Percentiles rank a stretch among this genome's conserved stretches.
phyloP scores from a whole-genome alignment of 345 rosid genomes.

The Brassica carinata region DNA sequence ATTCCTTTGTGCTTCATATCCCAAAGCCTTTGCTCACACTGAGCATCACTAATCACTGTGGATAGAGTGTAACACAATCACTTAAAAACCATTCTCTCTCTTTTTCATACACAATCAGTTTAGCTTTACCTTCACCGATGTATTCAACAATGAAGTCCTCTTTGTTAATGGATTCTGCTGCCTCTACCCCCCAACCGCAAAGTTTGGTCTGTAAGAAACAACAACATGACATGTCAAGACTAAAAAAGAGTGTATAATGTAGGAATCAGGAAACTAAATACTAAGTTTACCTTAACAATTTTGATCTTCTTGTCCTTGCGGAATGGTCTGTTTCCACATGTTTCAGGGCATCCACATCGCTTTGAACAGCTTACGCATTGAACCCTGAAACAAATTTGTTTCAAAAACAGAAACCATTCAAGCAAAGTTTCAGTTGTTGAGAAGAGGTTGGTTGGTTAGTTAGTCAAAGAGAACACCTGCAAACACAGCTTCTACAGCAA shows the following conservation, averaged over 20 bases:
- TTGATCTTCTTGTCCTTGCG: slow-evolving; percentile 86
- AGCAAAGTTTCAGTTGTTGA: not conserved
- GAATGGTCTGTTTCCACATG: slow-evolving; percentile 92
- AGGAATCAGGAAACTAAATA: not conserved
- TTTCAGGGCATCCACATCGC: slow-evolving; percentile 78
- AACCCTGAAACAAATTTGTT: slow-evolving; percentile 48
- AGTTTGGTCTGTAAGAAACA: slow-evolving; percentile 64
- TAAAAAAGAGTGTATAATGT: not conserved
- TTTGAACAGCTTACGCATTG: slow-evolving; percentile 93
- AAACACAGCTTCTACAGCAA: slow-evolving; percentile 80
- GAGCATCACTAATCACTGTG: slow-evolving; percentile 85
- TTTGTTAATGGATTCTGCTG: slow-evolving; percentile 71
- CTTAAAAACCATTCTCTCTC: not conserved
- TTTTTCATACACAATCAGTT: slow-evolving; percentile 2
- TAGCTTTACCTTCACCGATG: slow-evolving; percentile 84
- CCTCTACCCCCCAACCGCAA: slow-evolving; percentile 99
- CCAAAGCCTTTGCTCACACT: slow-evolving; percentile 95
- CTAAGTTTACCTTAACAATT: slow-evolving; percentile 64
- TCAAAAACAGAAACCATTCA: slow-evolving; percentile 8
- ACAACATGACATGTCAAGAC: slow-evolving; percentile 20
- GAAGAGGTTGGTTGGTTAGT: slow-evolving; percentile 2
- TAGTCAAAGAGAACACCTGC: slow-evolving; percentile 58
- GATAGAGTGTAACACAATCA: slow-evolving; percentile 30
- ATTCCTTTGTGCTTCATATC: slow-evolving; percentile 89
- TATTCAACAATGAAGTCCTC: slow-evolving; percentile 88